Evolutionary conservation across 768 basidiomycete genomes (phyloP).

Genomic region (Boletus insuetus): DNA sequence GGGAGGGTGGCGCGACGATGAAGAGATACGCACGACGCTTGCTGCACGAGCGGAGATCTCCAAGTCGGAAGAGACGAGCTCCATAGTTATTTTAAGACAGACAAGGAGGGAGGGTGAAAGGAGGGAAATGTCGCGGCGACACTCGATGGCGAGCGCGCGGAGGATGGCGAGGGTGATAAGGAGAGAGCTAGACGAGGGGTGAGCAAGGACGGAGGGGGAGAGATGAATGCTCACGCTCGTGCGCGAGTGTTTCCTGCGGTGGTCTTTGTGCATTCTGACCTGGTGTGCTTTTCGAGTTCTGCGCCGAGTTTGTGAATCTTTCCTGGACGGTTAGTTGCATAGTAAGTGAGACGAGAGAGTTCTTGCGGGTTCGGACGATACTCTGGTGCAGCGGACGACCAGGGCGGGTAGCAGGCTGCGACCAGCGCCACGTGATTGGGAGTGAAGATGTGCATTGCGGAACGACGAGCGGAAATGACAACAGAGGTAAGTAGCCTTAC

Average conservation of each 20-base stretch:
- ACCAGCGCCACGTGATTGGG: constrained; percentile 83
- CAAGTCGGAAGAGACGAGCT: constrained; percentile 58
- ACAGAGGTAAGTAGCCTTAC: neutral
- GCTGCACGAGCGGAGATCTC: constrained; percentile 78
- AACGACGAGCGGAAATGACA: neutral
- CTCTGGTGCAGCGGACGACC: constrained; percentile 71
- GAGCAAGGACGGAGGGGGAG: neutral
- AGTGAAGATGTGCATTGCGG: constrained; percentile 56
- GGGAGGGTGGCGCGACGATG: neutral
- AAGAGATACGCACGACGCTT: constrained; percentile 58
- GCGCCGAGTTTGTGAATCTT: constrained; percentile 75
- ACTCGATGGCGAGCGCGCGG: constrained; percentile 81
- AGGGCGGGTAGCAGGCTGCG: constrained; percentile 82
- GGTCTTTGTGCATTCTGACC: constrained; percentile 62
- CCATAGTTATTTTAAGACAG: constrained; percentile 57
- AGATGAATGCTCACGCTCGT: constrained; percentile 60
- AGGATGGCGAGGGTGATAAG: constrained; percentile 83
- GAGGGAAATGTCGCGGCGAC: constrained; percentile 76
- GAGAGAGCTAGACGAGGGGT: constrained; percentile 50
- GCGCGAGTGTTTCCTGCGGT: constrained; percentile 68
- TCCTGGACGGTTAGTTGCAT: constrained; percentile 78
- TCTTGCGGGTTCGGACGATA: constrained; percentile 83
- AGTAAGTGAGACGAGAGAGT: constrained; percentile 81
- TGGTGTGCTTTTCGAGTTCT: constrained; percentile 76
- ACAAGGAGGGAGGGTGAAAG: constrained; percentile 68